Base-by-base conservation (phyloP, 495 filamentous ascomycete genomes). In the Trichoderma reesei region DNA sequence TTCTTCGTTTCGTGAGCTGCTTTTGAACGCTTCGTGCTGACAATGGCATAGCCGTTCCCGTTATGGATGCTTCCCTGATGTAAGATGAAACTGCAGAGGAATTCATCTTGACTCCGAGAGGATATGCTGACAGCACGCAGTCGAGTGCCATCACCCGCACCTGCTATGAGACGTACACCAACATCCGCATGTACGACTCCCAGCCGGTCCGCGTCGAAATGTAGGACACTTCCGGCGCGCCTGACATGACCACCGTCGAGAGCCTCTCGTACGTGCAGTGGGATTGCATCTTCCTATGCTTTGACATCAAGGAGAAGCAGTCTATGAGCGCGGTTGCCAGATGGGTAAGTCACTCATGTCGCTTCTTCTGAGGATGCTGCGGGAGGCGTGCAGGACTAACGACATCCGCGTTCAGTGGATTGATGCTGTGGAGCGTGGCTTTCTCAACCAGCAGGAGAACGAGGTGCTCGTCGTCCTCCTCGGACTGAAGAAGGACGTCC, bases 251-350 rank as follows among this genome's bases (percentile, higher is more conserved):
- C 36, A 71, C 71, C 11, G 67, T 74, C 0, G 54, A 63, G 41
- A 60, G 65, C 10, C 63, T 71, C 9, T 69, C 65, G 36, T 74
- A 74, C 62, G 60, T 74, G n/a, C 61, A 62, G 1, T 74, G 69
- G 68, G 72, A 74, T 31, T 68, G 67, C 0, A 68, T 72, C 0
- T 72, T 74, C 42, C 68, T 74, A 13, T 74, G 72, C 62, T 72
- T 70, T 59, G 68, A 65, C 9, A 63, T 74, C 31, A 63, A 65
- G 31, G 18, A 63, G 11, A 63, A 63, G 61, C 6, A 8, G 9
- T 9, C 39, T 10, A 8, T 63, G 39, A 26, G 31, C 11, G 11
- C 18, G 13, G 36, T 63, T 18, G 5, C 48, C 13, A 13, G n/a
- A 14, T 63, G 61, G 61, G 60, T 61, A 18, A 41, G 60, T 61